Evolutionary conservation across 169 alveolate species (phyloP).

Genomic region (Cardiosporidium cionae): DNA sequence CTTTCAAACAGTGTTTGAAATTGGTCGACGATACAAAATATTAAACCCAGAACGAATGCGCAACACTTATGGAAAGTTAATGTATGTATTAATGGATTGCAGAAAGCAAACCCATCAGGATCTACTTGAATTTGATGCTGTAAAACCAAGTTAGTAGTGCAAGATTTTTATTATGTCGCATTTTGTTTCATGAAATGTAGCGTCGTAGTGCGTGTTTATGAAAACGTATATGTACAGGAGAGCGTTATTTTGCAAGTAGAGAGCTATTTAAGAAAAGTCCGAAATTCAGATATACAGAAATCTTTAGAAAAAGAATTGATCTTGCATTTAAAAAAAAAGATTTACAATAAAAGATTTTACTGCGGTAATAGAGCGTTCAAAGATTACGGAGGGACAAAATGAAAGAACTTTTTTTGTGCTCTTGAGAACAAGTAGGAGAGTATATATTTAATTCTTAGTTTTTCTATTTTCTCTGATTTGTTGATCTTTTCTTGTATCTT

Average conservation of each 20-base stretch:
- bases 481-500: not conserved
- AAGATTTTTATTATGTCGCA: too few species aligned
- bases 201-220: not conserved
- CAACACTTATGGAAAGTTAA: conserved; percentile 73
- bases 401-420: not conserved
- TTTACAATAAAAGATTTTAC: not conserved
- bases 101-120: conserved; percentile 66
- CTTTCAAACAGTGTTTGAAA: conserved; percentile 73
- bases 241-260: not conserved
- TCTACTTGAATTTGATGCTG: conserved; percentile 47
- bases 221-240: not conserved
- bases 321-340: not conserved
- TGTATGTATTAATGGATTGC: conserved; percentile 79
- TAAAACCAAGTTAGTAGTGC: conserved; percentile 8
- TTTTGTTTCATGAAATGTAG: too few species aligned
- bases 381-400: not conserved
- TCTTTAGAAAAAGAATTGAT: not conserved
- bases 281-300: not conserved
- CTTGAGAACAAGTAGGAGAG: not conserved
- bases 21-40: conserved; percentile 79
- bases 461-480: not conserved
- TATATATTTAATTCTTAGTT: not conserved
- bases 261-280: not conserved
- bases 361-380: not conserved
- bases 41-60: conserved; percentile 84